Percentiles rank a stretch among this genome's conserved stretches.
phyloP scores from a whole-genome alignment of 257 asterid species.

The Solanum pennellii region DNA sequence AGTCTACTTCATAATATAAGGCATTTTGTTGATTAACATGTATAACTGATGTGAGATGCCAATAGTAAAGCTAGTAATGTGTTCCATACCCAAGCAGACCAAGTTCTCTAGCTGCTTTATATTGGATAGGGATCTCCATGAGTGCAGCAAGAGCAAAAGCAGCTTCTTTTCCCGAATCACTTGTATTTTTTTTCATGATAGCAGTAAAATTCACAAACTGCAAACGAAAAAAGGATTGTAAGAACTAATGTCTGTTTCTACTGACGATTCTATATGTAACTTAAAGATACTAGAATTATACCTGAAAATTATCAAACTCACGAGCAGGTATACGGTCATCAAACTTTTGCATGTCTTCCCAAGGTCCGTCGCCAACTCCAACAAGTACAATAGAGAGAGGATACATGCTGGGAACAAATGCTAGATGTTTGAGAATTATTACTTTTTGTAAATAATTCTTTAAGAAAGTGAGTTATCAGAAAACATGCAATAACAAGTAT shows the following conservation, averaged over 20 bases:
- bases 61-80: not conserved
- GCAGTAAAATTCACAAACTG: slow-evolving; percentile 80
- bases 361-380: slow-evolving; percentile 94
- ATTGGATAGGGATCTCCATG: slow-evolving; percentile 81
- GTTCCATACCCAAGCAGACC: slow-evolving; percentile 50
- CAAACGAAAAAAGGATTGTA: not conserved
- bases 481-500: not conserved
- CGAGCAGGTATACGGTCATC: slow-evolving; percentile 77
- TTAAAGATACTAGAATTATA: not conserved
- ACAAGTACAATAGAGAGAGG: slow-evolving; percentile 80
- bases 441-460: not conserved
- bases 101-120: slow-evolving; percentile 52
- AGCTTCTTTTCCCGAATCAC: slow-evolving; percentile 48
- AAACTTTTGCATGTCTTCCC: slow-evolving; percentile 81
- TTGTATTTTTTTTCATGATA: slow-evolving; percentile 37
- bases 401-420: slow-evolving; percentile 29
- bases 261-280: not conserved
- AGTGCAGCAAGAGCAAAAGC: slow-evolving; percentile 87
- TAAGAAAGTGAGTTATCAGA: not conserved
- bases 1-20: not conserved
- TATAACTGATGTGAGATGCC: not conserved
- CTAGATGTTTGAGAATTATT: not conserved
- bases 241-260: not conserved
- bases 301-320: slow-evolving; percentile 78
- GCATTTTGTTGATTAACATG: not conserved